Conservation (phyloP, 768 basidiomycete species). For the Pleurotus djamor region DNA sequence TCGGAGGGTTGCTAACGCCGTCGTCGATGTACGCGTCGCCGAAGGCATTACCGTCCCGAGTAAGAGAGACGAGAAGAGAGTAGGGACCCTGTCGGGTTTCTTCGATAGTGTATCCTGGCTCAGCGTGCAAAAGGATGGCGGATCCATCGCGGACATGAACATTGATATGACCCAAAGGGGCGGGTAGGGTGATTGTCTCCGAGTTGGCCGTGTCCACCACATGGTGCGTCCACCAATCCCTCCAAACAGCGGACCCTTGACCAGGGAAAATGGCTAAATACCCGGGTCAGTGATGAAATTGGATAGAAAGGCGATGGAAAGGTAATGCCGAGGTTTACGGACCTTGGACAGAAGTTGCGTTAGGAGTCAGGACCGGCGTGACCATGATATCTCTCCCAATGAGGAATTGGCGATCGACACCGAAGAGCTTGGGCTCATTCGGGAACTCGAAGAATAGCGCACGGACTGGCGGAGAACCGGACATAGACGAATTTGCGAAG, state of each 20-base stretch:
- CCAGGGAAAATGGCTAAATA: slow-evolving; percentile 63
- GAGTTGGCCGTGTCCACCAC: slow-evolving; percentile 40
- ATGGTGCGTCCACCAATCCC: slow-evolving; percentile 73
- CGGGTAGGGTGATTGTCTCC: slow-evolving; percentile 48
- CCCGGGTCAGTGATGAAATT: background rate
- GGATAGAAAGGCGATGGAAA: background rate
- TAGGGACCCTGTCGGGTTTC: slow-evolving; percentile 65
- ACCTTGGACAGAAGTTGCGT: slow-evolving; percentile 68
- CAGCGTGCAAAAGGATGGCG: slow-evolving; percentile 58
- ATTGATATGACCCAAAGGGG: slow-evolving; percentile 74
- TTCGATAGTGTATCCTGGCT: slow-evolving; percentile 65
- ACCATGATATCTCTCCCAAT: slow-evolving; percentile 70
- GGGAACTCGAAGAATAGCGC: slow-evolving; percentile 83
- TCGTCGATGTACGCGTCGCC: slow-evolving; percentile 72
- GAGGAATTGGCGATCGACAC: slow-evolving; percentile 67
- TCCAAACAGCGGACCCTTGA: slow-evolving; percentile 55
- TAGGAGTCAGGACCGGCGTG: slow-evolving; percentile 72
- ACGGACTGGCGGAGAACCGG: slow-evolving; percentile 69
- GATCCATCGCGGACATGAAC: slow-evolving; percentile 74
- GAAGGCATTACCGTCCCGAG: slow-evolving; percentile 43
- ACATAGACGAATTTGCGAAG: slow-evolving; percentile 64
- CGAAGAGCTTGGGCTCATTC: slow-evolving; percentile 60
- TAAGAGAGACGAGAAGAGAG: slow-evolving; percentile 58
- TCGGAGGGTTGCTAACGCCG: slow-evolving; percentile 59
- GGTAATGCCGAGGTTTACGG: background rate